Conservation (phyloP, 1,284 basidiomycete species). For the Exsudoporus floridanus region DNA sequence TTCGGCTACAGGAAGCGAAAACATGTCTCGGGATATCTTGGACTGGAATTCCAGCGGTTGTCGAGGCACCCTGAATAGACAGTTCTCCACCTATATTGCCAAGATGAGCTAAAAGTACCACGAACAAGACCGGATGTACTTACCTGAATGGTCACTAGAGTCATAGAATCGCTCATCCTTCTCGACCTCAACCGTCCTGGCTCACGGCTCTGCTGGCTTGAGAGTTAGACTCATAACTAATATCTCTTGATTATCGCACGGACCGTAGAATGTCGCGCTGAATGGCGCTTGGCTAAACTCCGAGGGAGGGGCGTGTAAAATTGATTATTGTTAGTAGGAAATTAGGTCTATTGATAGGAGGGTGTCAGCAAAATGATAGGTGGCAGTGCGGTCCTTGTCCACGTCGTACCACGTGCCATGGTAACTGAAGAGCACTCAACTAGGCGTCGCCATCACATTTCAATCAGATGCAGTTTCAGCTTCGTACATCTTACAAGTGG, state of each 20-base stretch:
- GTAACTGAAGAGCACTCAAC: background rate
- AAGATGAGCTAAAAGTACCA: background rate
- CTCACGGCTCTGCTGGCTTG: background rate
- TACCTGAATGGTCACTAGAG: constrained; percentile 17
- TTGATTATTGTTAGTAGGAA: no score
- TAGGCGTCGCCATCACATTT: no score
- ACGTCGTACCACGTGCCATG: constrained; percentile 16
- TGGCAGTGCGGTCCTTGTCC: no score
- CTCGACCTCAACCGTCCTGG: constrained; percentile 6
- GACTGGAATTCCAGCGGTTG: constrained; percentile 18
- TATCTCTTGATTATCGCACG: background rate
- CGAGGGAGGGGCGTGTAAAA: background rate
- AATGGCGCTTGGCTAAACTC: background rate
- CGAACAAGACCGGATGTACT: background rate
- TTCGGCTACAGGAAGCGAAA: constrained; percentile 17
- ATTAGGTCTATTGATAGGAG: background rate
- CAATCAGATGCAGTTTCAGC: constrained; percentile 21
- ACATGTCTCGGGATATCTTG: constrained; percentile 26
- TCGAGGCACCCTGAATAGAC: constrained; percentile 25
- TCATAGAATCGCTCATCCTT: background rate
- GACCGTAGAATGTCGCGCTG: background rate
- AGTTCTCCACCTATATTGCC: constrained; percentile 21
- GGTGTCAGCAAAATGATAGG: background rate
- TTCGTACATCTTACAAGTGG: background rate
- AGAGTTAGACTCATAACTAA: no score